Conservation (phyloP, 2,329 filamentous ascomycete species). For the Pseudogymnoascus sp. region DNA sequence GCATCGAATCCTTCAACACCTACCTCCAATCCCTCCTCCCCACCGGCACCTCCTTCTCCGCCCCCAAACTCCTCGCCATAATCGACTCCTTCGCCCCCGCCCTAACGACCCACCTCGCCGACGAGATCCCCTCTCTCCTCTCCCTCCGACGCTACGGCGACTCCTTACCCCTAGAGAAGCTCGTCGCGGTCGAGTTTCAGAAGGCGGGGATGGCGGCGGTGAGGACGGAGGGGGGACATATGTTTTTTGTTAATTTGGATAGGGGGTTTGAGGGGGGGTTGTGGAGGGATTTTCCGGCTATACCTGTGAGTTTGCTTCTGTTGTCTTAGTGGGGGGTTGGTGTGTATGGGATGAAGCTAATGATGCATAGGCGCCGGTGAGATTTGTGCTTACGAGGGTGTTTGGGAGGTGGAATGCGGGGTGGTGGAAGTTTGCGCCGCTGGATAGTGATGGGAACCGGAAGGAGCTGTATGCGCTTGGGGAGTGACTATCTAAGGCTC, state of each 20-base stretch:
- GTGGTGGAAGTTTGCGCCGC: conserved; percentile 17
- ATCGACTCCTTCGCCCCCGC: not conserved
- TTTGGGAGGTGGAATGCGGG: conserved; percentile 12
- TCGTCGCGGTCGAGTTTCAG: conserved; percentile 9
- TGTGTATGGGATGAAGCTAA: not conserved
- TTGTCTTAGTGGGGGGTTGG: not conserved
- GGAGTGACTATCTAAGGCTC: not conserved
- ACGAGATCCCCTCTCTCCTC: not conserved
- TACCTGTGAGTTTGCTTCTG: not conserved
- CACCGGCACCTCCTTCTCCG: conserved; percentile 10
- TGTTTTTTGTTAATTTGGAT: conserved; percentile 19
- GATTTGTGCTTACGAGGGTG: conserved; percentile 13
- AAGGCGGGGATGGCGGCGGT: conserved; percentile 12
- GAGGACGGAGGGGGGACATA: conserved; percentile 13
- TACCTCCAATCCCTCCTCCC: conserved; percentile 10
- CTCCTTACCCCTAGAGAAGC: conserved; percentile 6
- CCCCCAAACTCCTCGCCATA: conserved; percentile 8
- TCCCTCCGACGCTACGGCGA: conserved; percentile 11
- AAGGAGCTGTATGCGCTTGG: conserved; percentile 9
- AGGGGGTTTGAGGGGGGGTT: conserved; percentile 15
- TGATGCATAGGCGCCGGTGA: not conserved
- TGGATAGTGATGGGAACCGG: conserved; percentile 14
- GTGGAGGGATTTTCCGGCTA: conserved; percentile 14
- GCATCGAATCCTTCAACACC: conserved; percentile 11
- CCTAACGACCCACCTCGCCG: not conserved